A percentile compares a stretch with the other conserved stretches of the same genome.
phyloP scores from a whole-genome alignment of 2,329 filamentous ascomycete genomes.

The Pseudogymnoascus sp. region DNA sequence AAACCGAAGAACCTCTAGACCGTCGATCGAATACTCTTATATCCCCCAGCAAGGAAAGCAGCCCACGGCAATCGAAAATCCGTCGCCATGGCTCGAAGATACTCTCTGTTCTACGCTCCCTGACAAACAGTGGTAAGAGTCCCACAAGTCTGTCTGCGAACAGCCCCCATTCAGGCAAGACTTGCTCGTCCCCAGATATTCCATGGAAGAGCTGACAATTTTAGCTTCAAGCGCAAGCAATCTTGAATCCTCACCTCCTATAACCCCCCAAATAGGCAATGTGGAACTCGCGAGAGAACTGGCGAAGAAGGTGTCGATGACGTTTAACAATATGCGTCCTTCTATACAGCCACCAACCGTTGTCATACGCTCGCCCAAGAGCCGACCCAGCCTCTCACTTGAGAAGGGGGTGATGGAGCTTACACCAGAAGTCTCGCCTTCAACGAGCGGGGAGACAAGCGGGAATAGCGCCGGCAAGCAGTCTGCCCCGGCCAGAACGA shows the following conservation, averaged over 20 bases:
- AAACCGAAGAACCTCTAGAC: slow-evolving; percentile 9
- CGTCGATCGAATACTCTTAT: not conserved
- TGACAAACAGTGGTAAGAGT: slow-evolving; percentile 32
- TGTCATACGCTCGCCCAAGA: slow-evolving; percentile 35
- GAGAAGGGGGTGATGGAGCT: slow-evolving; percentile 26
- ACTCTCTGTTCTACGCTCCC: slow-evolving; percentile 34
- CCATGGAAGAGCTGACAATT: not conserved
- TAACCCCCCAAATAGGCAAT: not conserved
- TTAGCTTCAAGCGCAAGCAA: not conserved
- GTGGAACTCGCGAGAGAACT: slow-evolving; percentile 5
- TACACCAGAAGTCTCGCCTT: slow-evolving; percentile 20
- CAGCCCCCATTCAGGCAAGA: slow-evolving; percentile 4
- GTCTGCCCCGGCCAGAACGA: slow-evolving; percentile 22
- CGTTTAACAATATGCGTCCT: slow-evolving; percentile 32
- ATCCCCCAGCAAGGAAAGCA: slow-evolving; percentile 18
- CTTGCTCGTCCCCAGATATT: not conserved
- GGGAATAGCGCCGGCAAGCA: slow-evolving; percentile 21
- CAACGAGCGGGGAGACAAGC: slow-evolving; percentile 22
- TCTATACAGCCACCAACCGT: slow-evolving; percentile 32
- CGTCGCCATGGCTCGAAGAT: slow-evolving; percentile 35
- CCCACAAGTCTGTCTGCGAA: not conserved
- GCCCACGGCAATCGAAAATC: slow-evolving; percentile 30
- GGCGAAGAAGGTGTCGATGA: slow-evolving; percentile 32
- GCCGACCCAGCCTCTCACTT: slow-evolving; percentile 30
- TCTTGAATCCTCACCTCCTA: not conserved